Evolutionary conservation across 2,329 filamentous ascomycete species (phyloP).

Genomic region (Stagonosporopsis vannaccii): DNA sequence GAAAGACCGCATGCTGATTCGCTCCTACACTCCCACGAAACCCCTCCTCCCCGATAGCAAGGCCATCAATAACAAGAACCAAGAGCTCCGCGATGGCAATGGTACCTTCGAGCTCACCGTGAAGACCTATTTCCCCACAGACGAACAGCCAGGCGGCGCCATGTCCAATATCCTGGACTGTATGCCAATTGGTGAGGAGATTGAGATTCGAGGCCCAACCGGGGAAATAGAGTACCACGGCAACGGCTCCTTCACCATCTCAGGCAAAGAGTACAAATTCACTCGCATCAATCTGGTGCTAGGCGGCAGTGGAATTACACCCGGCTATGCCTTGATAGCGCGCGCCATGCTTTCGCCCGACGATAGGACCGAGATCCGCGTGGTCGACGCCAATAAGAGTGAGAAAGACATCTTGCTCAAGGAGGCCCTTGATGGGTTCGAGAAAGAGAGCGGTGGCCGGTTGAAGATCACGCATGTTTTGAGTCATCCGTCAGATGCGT

Average conservation of each 20-base stretch:
- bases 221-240: constrained; percentile 61
- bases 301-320: constrained; percentile 61
- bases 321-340: constrained; percentile 60
- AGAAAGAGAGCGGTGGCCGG: constrained; percentile 47
- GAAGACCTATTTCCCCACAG: constrained; percentile 61
- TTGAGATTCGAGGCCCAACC: constrained; percentile 61
- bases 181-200: constrained; percentile 56
- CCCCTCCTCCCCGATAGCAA: constrained; percentile 39
- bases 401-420: constrained; percentile 58
- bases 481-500: constrained; percentile 54
- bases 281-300: constrained; percentile 58
- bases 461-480: constrained; percentile 58
- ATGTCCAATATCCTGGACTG: constrained; percentile 62
- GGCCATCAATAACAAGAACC: not conserved
- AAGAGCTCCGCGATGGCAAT: constrained; percentile 18
- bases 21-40: constrained; percentile 60
- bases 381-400: constrained; percentile 59
- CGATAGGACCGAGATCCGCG: constrained; percentile 51
- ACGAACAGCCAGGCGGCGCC: constrained; percentile 60
- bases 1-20: constrained; percentile 59
- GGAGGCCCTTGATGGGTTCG: constrained; percentile 53
- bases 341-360: constrained; percentile 48
- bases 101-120: constrained; percentile 34
- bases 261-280: constrained; percentile 53
- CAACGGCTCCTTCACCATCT: constrained; percentile 56